Base-by-base conservation (phyloP, 345 rosid species). In the Erysimum cheiranthoides region DNA sequence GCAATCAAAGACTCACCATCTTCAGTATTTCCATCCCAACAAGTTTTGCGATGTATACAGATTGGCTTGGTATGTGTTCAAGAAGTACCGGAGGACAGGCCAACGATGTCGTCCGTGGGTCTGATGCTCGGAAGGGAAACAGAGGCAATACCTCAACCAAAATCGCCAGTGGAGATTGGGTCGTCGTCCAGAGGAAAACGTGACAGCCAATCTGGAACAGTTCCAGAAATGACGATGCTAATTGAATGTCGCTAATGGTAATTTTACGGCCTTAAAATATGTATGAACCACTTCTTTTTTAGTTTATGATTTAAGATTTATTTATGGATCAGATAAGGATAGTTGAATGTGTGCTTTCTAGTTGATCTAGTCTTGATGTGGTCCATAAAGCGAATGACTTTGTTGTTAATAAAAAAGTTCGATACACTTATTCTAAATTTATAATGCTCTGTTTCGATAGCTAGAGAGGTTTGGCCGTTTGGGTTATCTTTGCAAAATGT, bases 391-490 rank as follows among this genome's bases (percentile, higher is more conserved):
- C 25, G 25, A 21, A 21, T 21, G 25, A 21, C 25, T 21, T 21
- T 21, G 25, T 21, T 21, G 25, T 21, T 21, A 21, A 21, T 21
- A 21, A 21, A 21, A 21, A 21, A 21, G 25, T 21, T 21, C 25
- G 25, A 21, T 21, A 21, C 25, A 21, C 25, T 21, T 21, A 21
- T 21, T 21, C 25, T 1, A 21, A 21, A 21, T 0, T 21, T 21
- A 1, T 21, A 21, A 21, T 40, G n/a, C 45, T 40, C 45, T 40
- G 14, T 12, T 40, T 40, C 12, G n/a, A 87, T 83, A 81, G 84
- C 25, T 79, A 84, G 74, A 83, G 68, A 81, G 91, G 82, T 69
- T 67, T 90, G 76, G 82, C 1, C 1, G n/a, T 12, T 40, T 40
- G 42, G 25, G 75, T n/a, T 38, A 38, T 38, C 42, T 38, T 38